phyloP scores from a whole-genome alignment of 257 asterid species.

The Penstemon barbatus region DNA sequence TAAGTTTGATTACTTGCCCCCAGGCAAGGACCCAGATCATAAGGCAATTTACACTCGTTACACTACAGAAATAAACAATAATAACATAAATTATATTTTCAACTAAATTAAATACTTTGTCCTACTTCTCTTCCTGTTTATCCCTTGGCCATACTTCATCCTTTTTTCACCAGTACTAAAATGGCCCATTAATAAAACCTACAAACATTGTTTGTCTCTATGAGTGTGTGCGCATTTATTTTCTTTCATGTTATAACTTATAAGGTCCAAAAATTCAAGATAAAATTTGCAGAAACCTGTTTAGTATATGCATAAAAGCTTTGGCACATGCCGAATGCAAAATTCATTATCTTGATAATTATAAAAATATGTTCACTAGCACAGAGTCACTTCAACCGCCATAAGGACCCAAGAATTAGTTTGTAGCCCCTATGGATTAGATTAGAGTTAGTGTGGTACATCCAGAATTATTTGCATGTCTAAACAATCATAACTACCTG shows the following conservation, averaged over 20 bases:
- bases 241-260: not conserved
- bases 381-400: not conserved
- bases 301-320: constrained; percentile 2
- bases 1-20: too few species aligned
- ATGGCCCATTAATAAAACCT: not conserved
- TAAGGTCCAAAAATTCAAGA: constrained; percentile 12
- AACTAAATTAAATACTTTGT: not conserved
- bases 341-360: not conserved
- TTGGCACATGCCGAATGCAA: not conserved
- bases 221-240: not conserved
- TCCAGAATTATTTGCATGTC: constrained; percentile 20
- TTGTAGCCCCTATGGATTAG: constrained; percentile 3
- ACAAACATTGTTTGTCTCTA: not conserved
- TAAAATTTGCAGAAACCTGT: not conserved
- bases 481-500: constrained; percentile 50
- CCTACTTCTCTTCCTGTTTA: constrained; percentile 5
- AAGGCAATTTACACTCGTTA: too few species aligned
- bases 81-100: too few species aligned
- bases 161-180: not conserved
- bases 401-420: constrained; percentile 11
- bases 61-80: too few species aligned
- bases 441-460: constrained; percentile 7
- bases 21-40: too few species aligned
- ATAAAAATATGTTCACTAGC: constrained; percentile 4
- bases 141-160: not conserved